Evolutionary conservation across 2,329 filamentous ascomycete species (phyloP), one percentile per base, ranked within the genome.

Genomic region (Colletotrichum gigasporum): DNA sequence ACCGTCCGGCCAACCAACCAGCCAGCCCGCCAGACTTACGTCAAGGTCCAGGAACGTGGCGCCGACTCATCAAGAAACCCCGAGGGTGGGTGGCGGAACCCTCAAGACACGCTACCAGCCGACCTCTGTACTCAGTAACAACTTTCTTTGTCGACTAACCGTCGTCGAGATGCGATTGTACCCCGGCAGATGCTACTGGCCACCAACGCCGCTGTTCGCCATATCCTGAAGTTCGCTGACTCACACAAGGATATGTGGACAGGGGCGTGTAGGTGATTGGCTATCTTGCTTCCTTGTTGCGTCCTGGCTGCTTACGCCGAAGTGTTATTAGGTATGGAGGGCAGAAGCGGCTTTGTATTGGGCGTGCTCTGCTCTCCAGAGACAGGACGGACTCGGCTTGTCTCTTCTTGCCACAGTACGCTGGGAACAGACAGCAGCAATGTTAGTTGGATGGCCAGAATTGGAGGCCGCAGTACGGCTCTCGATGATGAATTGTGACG

Each of bases 31-130:
- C 11, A 24, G 56, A 50, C 48, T 61, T 50, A 50, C 48, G 48
- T 64, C 61, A 50, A 61, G 44, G 47, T 42, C 32, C 61, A 64
- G 61, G 61, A 64, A 64, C 61, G 42, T 64, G 56, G 61, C 56
- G 61, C 37, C 34, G 30, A 37, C 34, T 26, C 28, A 16, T 37
- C 5, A 11, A 26, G n/a, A 34, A 28, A 37, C 41, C 41, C 56
- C 56, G 10, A 26, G 41, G 34, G 39, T 14, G 39, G 45, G n/a
- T 4, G 16, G 28, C 24, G 9, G 4, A 32, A 20, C 16, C 16
- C 41, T 20, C 28, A 24, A n/a, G 20, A 14, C 28, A 28, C 37
- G 59, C 26, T 55, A 50, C 52, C 32, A 52, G 35, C 48, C 28
- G 41, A 28, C 11, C 14, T 37, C 56, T 18, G 30, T 12, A 47